These are phyloP conservation scores for Metroxylon sagu DNA, from an alignment of 176 grass and related monocot species.

Conservation along the genomic window DNA sequence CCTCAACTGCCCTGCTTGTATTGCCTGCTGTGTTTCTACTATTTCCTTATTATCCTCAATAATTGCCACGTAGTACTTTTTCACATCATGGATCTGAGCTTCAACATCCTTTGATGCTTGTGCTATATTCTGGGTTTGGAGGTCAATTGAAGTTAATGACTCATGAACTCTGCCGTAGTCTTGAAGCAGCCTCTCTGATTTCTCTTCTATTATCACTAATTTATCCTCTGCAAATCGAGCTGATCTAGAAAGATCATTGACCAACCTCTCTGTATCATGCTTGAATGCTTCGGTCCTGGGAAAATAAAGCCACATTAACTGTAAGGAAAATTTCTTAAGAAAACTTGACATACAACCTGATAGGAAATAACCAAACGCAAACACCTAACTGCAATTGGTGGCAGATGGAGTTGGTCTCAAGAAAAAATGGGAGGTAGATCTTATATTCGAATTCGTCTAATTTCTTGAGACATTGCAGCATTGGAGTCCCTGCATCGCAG, in stretches of 20 bases:
- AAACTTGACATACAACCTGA: not conserved
- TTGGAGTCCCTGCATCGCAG: constrained; percentile 29
- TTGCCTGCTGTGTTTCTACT: constrained; percentile 20
- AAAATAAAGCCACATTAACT: not conserved
- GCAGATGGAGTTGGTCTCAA: constrained; percentile 75
- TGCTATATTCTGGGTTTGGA: constrained; percentile 24
- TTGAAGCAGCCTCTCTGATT: constrained; percentile 46
- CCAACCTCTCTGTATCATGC: constrained; percentile 51
- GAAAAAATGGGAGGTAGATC: constrained; percentile 82
- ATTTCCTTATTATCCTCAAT: constrained; percentile 51
- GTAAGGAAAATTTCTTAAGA: not conserved
- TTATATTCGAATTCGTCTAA: constrained; percentile 49
- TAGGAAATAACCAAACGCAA: not conserved
- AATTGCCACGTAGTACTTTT: constrained; percentile 38
- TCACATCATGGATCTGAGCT: constrained; percentile 37
- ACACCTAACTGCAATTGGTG: constrained; percentile 73
- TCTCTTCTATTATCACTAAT: constrained; percentile 52
- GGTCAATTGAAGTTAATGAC: constrained; percentile 37
- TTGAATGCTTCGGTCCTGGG: constrained; percentile 82
- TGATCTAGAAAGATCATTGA: constrained; percentile 54
- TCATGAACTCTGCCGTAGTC: constrained; percentile 41
- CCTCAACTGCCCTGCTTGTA: constrained; percentile 47
- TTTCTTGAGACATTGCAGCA: constrained; percentile 57
- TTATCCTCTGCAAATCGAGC: constrained; percentile 62
- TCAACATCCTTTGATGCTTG: constrained; percentile 28